A percentile compares a stretch with the other conserved stretches of the same genome.
phyloP scores from a whole-genome alignment of 352 stramenopile species.

The Pythium phragmiticola region DNA sequence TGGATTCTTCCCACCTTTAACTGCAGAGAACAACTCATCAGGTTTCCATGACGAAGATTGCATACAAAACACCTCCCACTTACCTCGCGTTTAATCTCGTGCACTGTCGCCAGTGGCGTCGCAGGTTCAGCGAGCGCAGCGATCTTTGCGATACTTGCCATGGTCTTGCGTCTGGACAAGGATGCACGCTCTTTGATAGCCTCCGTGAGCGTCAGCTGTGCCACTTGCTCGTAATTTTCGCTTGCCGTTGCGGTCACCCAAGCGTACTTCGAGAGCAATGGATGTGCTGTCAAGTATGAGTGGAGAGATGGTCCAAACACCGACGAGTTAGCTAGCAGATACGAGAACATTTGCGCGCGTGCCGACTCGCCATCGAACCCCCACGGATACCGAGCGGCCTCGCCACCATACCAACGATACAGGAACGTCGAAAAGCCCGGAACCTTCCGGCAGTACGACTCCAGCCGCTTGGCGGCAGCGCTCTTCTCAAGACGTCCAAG shows the following conservation, averaged over 20 bases:
- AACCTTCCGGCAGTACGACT: constrained; percentile 59
- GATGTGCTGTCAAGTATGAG: constrained; percentile 61
- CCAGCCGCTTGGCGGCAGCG: constrained; percentile 51
- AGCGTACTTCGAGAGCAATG: constrained; percentile 47
- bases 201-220: constrained; percentile 56
- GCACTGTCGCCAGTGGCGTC: constrained; percentile 32
- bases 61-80: neutral
- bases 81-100: constrained; percentile 72
- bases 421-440: constrained; percentile 64
- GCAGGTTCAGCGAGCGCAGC: constrained; percentile 55
- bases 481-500: constrained; percentile 59
- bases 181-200: constrained; percentile 47
- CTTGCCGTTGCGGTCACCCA: constrained; percentile 72
- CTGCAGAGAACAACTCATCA: constrained; percentile 28
- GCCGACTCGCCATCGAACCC: constrained; percentile 27
- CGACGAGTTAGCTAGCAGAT: constrained; percentile 61
- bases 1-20: constrained; percentile 57
- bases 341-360: constrained; percentile 51
- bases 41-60: neutral
- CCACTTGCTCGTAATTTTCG: constrained; percentile 62
- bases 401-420: constrained; percentile 75
- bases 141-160: constrained; percentile 82
- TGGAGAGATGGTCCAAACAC: constrained; percentile 59
- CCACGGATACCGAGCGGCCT: constrained; percentile 69
- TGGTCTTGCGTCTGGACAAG: constrained; percentile 66